Evolutionary conservation across 371 early-diverging fungal genomes (phyloP), one percentile per base, ranked within the genome.

Genomic region (Mucor lusitanicus): DNA sequence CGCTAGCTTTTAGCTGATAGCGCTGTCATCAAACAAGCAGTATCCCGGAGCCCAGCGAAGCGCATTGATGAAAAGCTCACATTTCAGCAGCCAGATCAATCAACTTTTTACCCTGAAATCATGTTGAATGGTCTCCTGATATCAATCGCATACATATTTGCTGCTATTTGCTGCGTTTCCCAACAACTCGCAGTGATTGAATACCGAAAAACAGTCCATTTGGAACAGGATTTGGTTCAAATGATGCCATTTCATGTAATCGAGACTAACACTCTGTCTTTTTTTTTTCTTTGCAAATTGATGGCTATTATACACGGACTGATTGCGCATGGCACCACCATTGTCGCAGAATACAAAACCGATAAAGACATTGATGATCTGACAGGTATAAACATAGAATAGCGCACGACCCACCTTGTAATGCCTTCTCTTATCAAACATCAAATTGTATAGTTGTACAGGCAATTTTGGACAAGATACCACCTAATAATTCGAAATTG

Each of bases 401-500:
- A 17, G 35, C 32, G 7, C n/a, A 57, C 2, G 7, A 32, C 15
- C 19, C 19, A 30, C 15, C 28, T 57, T 15, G 30, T n/a, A 56
- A 2, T 33, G 32, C n/a, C 5, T 7, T 17, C 15, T 17, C n/a
- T 17, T n/a, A n/a, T n/a, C 6, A 7, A 17, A 17, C 17, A 15
- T 42, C 5, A 32, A n/a, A 32, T 6, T 17, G 4, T 15, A 56
- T 32, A 56, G 58, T 58, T 21, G 35, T 58, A 37, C 58, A 37
- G 33, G 39, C 58, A 6, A 58, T 58, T 23, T 35, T 58, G 5
- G 21, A 58, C 19, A 21, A 37, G 48, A 48, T 48, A 48, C 94
- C 95, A 17, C 90, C 91, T 30, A 92, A 88, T 70, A 91, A 95
- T 80, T 92, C 93, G 32, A 94, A 94, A 71, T 80, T 96, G 57